Evolutionary conservation across 805 yeast genomes (phyloP).

Genomic region (Vanderwaltozyma tropicalis): DNA sequence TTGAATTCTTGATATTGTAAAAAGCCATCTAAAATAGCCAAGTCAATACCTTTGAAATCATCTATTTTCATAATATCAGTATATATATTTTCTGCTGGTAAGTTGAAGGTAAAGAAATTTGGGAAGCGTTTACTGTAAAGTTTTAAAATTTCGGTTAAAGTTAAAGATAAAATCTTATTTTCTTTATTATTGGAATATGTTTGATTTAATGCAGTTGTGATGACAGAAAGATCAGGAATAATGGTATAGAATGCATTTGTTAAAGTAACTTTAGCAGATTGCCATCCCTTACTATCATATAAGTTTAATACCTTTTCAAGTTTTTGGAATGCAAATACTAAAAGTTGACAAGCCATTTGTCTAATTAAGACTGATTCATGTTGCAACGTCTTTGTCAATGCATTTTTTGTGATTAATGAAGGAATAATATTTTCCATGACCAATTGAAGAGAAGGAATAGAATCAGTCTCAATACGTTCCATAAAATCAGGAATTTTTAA

Average conservation of each 20-base stretch:
- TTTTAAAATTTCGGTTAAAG: constrained; percentile 37
- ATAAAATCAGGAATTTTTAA: constrained; percentile 42
- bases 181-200: constrained; percentile 28
- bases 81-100: constrained; percentile 29
- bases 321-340: constrained; percentile 45
- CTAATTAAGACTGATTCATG: constrained; percentile 41
- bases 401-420: constrained; percentile 45
- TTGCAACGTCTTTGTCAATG: constrained; percentile 50
- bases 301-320: constrained; percentile 32
- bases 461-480: constrained; percentile 18
- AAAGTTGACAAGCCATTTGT: constrained; percentile 54
- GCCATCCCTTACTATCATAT: constrained; percentile 35
- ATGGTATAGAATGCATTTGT: constrained; percentile 24
- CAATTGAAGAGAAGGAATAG: constrained; percentile 27
- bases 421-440: constrained; percentile 56
- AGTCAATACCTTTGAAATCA: constrained; percentile 41
- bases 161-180: constrained; percentile 38
- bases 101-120: constrained; percentile 23
- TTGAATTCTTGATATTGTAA: constrained; percentile 51
- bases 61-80: constrained; percentile 25
- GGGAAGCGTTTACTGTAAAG: constrained; percentile 33
- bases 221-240: constrained; percentile 37
- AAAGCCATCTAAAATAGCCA: constrained; percentile 47
- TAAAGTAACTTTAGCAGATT: constrained; percentile 26
- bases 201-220: constrained; percentile 36